Evolutionary conservation across 2,329 filamentous ascomycete genomes (phyloP), one percentile per base, ranked within the genome.

Genomic region (Ascochyta fabae): DNA sequence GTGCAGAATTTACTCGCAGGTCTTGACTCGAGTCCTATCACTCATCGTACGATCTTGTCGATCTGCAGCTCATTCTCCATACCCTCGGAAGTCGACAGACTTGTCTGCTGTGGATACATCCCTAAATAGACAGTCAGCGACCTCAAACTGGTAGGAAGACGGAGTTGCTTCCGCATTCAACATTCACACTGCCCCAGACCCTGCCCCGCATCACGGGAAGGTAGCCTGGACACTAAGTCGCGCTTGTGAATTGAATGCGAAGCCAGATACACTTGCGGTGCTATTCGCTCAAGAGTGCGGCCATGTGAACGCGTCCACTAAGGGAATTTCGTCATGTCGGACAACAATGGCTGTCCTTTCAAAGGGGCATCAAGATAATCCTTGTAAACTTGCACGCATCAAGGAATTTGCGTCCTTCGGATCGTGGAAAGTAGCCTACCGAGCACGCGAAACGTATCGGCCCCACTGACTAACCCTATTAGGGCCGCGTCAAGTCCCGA

Each of bases 121-220:
- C 38, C 48, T 12, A 47, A 53, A 24, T 33, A 16, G 44, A 33
- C 24, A 48, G 29, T 48, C 31, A 38, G 31, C 7, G 24, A 36
- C 38, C 44, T 53, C 24, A n/a, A 36, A 48, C 1, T 38, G 44
- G 38, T 48, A 38, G 13, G 13, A 34, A 27, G n/a, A 33, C 44
- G 38, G 39, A 43, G 19, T 24, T 24, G 38, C 43, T 42, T 31
- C 43, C 27, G 23, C 29, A 33, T 41, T 48, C 46, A 16, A 6
- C 27, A 19, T 26, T 46, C 35, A 33, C 23, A 29, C 22, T 48
- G 33, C 31, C 31, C 38, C 36, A 26, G 38, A 55, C 19, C 19
- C 29, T 49, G 22, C 52, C 52, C 52, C 46, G 46, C 52, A 46
- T 39, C 13, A 36, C 41, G 29, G 34, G 46, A 42, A 46, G 9